Base-by-base conservation (phyloP, 176 grass and related monocot species). In the Eremochloa ophiuroides region DNA sequence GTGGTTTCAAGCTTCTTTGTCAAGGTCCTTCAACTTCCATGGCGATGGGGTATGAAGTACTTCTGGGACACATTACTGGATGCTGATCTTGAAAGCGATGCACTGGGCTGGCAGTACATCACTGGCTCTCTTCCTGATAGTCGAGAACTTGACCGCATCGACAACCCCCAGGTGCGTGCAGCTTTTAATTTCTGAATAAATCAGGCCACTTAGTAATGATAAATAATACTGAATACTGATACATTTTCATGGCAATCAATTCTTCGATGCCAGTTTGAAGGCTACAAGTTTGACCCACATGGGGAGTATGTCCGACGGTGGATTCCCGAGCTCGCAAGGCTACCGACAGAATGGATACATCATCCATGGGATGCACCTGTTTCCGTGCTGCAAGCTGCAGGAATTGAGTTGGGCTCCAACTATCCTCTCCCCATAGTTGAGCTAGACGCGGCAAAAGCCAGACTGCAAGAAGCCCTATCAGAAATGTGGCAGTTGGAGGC, bases 21-120 rank as follows among this genome's bases (percentile, higher is more conserved):
- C 60, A 98, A 98, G 79, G 90, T 98, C 34, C 88, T 98, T 73
- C 96, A 95, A 42, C 83, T 98, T 67, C 96, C 96, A 20, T 98
- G 96, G 96, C 88, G 88, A 33, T 98, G 96, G 96, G 96, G 96
- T 40, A 98, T 98, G 96, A 98, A 98, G 73, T 98, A 98, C 86
- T 98, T 98, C 12, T 98, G 96, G 96, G 93, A 98, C 79, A 98
- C 96, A 14, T 83, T 98, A 71, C 82, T 98, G 66, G 96, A 98
- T 82, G 96, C 96, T 71, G 96, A 98, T 89, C 96, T 98, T 37
- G 96, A 98, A 81, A 98, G 96, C 23, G 96, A 98, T 70, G 93
- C 96, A n/a, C 82, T 98, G 37, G 96, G 96, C 31, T 98, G 96
- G 96, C 96, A 98, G 31, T 98, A 95, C 69, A 98, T 98, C 56